Conservation (phyloP, 352 stramenopile genomes). For the Phytophthora fragariae region DNA sequence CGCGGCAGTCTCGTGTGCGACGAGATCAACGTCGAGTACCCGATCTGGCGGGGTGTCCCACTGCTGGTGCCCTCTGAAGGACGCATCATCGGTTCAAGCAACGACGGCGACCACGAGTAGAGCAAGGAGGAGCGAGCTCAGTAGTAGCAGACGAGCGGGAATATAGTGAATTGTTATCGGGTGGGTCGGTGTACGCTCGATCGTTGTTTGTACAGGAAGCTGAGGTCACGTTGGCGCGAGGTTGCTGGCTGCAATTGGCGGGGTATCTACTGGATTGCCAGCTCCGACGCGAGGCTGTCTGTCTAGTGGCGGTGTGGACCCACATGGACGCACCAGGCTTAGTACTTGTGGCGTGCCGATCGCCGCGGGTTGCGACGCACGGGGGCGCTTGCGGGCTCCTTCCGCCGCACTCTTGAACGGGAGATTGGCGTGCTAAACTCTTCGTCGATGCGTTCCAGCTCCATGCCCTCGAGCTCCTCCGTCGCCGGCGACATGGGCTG, state of each 20-base stretch:
- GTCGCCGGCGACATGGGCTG: constrained; percentile 58
- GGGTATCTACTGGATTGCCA: constrained; percentile 26
- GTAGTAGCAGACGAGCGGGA: neutral
- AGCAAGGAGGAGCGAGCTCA: neutral
- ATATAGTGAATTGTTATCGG: constrained; percentile 24
- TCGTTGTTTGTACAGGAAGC: constrained; percentile 7
- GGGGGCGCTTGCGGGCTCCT: constrained; percentile 64
- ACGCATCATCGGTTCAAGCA: constrained; percentile 63
- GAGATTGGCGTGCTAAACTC: constrained; percentile 82
- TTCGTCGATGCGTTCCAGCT: constrained; percentile 82
- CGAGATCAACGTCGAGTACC: constrained; percentile 87
- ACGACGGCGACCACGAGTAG: constrained; percentile 29
- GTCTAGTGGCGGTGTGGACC: constrained; percentile 22
- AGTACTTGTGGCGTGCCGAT: constrained; percentile 74
- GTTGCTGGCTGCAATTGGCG: constrained; percentile 14
- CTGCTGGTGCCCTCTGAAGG: constrained; percentile 81
- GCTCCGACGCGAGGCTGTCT: constrained; percentile 6
- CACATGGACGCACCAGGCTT: constrained; percentile 25
- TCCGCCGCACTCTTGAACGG: constrained; percentile 55
- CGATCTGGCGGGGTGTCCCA: constrained; percentile 77
- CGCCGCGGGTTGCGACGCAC: constrained; percentile 81
- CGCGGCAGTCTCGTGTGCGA: constrained; percentile 77
- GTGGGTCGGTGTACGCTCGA: neutral
- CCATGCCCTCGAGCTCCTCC: constrained; percentile 72
- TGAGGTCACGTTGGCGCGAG: neutral